Evolutionary conservation across 1,284 basidiomycete genomes (phyloP), one percentile per base, ranked within the genome.

Genomic region (Rhodotorula sp.): DNA sequence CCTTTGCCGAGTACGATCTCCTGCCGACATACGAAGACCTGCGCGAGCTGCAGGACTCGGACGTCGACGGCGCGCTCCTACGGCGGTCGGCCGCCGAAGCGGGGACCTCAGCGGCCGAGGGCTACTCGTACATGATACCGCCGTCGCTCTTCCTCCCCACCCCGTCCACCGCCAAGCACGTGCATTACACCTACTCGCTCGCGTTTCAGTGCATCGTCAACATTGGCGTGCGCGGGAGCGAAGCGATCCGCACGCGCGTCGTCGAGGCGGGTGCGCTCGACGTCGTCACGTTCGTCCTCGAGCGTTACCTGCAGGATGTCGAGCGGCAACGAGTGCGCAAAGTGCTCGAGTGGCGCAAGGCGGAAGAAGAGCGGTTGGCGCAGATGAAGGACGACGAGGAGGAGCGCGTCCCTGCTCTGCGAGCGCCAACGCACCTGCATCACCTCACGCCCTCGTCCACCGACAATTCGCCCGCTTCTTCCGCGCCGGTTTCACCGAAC

Each of bases 181-280:
- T 48, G 56, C 63, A 78, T 13, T 76, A 73, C 67, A 78, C 78
- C 55, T 96, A 96, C 80, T 90, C 89, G 0, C 87, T 96, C 64
- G 96, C 96, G 0, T 97, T 99, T 80, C 95, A 98, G 80, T 97
- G 93, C 80, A 90, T 98, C 58, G 94, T 97, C 77, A 98, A 99
- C 82, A 94, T 99, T 77, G 96, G 97, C 59, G 95, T 99, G 0
- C 86, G 96, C 52, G 97, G 97, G n/a, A 92, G 89, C 74, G 96
- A 99, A 81, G 87, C 88, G 42, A 94, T 96, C 77, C 86, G 96
- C 56, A 91, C 91, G 67, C 86, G 95, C 7, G 95, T 99, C 27
- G 97, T 99, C 4, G 93, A 98, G 81, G 93, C 95, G 0, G 96
- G 96, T 42, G 93, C 95, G 3, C 85, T 99, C 25, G 93, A 97